Evolutionary conservation across 2,329 filamentous ascomycete species (phyloP).

Genomic region (Phialemonium atrogriseum): DNA sequence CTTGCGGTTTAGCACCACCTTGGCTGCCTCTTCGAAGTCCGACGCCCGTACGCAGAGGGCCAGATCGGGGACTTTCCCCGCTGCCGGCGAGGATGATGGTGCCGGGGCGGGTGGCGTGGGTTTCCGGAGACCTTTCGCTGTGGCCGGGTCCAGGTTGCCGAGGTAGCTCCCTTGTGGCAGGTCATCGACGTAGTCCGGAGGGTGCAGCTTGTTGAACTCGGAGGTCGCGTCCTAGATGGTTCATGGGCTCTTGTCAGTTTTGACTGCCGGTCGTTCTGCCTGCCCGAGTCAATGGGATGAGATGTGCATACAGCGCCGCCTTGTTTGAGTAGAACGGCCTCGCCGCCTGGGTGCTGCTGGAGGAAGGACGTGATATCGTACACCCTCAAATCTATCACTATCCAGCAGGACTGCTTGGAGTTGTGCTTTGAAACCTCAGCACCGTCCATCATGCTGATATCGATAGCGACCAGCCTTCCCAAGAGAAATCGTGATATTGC

Average conservation of each 20-base stretch:
- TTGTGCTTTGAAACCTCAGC: conserved; percentile 25
- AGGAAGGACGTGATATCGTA: conserved; percentile 30
- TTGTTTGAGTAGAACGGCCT: conserved; percentile 19
- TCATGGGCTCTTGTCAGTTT: background rate
- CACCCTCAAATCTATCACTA: conserved; percentile 22
- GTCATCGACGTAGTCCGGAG: conserved; percentile 18
- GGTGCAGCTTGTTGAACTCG: conserved; percentile 22
- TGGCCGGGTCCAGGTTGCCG: conserved; percentile 18
- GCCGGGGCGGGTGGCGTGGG: conserved; percentile 1
- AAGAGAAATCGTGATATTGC: too few species aligned
- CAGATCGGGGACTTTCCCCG: conserved; percentile 15
- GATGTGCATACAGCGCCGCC: conserved; percentile 18
- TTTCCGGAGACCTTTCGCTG: conserved; percentile 9
- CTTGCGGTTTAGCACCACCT: conserved; percentile 54
- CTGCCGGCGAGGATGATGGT: too few species aligned
- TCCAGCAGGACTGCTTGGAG: conserved; percentile 26
- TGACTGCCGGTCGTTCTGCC: too few species aligned
- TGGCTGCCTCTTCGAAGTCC: conserved; percentile 41
- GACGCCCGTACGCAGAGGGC: conserved; percentile 17
- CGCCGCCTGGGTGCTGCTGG: conserved; percentile 21
- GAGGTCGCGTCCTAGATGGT: conserved; percentile 19
- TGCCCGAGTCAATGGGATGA: background rate
- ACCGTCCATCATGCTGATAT: conserved; percentile 14
- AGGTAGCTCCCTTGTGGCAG: conserved; percentile 20
- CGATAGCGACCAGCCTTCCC: background rate